These are phyloP conservation scores for Xylaria palmicola DNA, from an alignment of 495 filamentous ascomycete genomes.

Conservation along the genomic window DNA sequence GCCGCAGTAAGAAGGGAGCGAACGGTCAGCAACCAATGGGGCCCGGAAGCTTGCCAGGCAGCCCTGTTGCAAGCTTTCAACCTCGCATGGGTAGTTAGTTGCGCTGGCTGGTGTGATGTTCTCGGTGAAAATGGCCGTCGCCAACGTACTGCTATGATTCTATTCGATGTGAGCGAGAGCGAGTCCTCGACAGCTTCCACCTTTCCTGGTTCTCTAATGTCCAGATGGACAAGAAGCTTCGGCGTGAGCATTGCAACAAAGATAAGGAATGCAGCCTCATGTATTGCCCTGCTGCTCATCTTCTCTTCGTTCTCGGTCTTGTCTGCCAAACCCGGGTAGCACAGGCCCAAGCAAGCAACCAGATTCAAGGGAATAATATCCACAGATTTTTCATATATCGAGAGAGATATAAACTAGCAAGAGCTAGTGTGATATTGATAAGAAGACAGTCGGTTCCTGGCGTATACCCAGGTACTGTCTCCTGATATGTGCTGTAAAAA, in stretches of 20 bases:
- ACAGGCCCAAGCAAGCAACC: too few relatives aligned
- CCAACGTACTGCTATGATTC: not conserved
- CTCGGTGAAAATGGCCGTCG: not conserved
- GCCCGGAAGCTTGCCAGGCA: not conserved
- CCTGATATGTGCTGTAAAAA: too few relatives aligned
- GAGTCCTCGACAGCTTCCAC: not conserved
- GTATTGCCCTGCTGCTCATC: not conserved
- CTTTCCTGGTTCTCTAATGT: not conserved
- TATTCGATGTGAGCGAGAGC: not conserved
- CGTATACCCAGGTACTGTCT: too few relatives aligned
- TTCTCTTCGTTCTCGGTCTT: not conserved
- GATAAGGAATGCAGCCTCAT: not conserved
- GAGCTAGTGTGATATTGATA: not conserved
- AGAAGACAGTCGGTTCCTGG: conserved; percentile 20
- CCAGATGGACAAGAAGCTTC: not conserved
- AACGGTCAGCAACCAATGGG: conserved; percentile 1
- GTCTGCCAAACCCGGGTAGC: too few relatives aligned
- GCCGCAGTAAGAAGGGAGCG: not conserved
- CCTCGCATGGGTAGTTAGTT: not conserved
- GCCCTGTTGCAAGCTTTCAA: not conserved
- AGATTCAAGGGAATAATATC: too few relatives aligned
- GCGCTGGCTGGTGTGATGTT: conserved; percentile 6
- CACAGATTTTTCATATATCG: not conserved
- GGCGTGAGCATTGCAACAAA: not conserved
- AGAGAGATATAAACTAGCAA: not conserved